These are phyloP conservation scores for Haplosporangium gracile DNA, from an alignment of 192 early-diverging fungal genomes.

Conservation along the genomic window DNA sequence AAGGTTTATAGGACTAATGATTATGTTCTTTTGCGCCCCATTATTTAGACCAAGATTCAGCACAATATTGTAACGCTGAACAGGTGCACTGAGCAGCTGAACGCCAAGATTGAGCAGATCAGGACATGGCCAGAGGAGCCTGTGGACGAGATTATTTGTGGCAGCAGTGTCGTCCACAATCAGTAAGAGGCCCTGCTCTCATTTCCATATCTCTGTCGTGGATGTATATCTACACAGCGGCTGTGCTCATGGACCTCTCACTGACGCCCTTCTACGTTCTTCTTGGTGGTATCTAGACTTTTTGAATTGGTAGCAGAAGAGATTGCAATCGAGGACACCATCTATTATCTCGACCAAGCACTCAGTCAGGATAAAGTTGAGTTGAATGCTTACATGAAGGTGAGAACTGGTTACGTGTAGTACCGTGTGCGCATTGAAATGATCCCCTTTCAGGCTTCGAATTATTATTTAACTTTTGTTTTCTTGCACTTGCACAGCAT, in stretches of 20 bases:
- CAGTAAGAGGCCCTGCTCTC: slow-evolving; percentile 61
- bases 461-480: background rate
- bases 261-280: slow-evolving; percentile 40
- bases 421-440: background rate
- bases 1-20: background rate
- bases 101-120: slow-evolving; percentile 63
- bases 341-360: slow-evolving; percentile 86
- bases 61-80: slow-evolving; percentile 76
- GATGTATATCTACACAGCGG: background rate
- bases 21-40: background rate
- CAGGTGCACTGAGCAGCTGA: slow-evolving; percentile 71
- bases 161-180: slow-evolving; percentile 76
- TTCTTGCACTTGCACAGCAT: slow-evolving; percentile 56
- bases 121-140: slow-evolving; percentile 69
- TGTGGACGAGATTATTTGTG: slow-evolving; percentile 73
- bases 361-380: slow-evolving; percentile 83
- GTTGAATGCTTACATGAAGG: slow-evolving; percentile 84
- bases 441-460: background rate
- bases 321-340: slow-evolving; percentile 88
- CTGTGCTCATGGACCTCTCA: background rate
- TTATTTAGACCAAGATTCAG: slow-evolving; percentile 68
- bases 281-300: slow-evolving; percentile 71
- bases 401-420: slow-evolving; percentile 20
- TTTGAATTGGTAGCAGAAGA: slow-evolving; percentile 92
- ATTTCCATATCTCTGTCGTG: background rate